phyloP scores from a whole-genome alignment of 768 basidiomycete genomes.

The Rhodocollybia butyracea region DNA sequence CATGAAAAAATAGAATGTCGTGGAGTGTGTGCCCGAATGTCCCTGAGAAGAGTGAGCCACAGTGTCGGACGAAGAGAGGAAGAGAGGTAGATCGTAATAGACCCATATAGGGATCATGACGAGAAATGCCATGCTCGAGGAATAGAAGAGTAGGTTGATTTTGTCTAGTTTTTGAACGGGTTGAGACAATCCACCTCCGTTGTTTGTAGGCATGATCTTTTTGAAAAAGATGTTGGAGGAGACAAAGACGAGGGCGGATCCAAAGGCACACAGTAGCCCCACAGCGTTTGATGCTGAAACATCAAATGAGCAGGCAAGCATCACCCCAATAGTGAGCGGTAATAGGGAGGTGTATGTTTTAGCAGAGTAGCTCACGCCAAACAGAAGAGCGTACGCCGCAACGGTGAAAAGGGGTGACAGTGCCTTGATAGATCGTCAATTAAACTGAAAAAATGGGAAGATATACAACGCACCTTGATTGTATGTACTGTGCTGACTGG shows the following conservation, averaged over 20 bases:
- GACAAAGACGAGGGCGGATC: conserved; percentile 95
- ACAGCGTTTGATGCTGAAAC: conserved; percentile 80
- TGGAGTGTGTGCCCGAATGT: conserved; percentile 52
- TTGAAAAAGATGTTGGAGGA: conserved; percentile 99
- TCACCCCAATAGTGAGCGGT: conserved; percentile 95
- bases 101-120: conserved; percentile 97
- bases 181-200: conserved; percentile 31
- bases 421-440: conserved; percentile 49
- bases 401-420: conserved; percentile 97
- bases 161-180: conserved; percentile 86
- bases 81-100: conserved; percentile 77
- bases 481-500: conserved; percentile 98
- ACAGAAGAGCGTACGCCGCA: conserved; percentile 89
- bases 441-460: neutral
- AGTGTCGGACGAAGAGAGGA: conserved; percentile 47
- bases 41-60: conserved; percentile 44
- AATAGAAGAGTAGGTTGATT: conserved; percentile 93
- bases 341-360: conserved; percentile 91
- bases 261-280: conserved; percentile 94
- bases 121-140: conserved; percentile 89
- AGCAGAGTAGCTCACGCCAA: conserved; percentile 88
- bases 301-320: conserved; percentile 96
- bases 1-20: conserved; percentile 81
- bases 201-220: conserved; percentile 84
- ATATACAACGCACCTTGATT: conserved; percentile 73